A percentile compares a stretch with the other conserved stretches of the same genome.
Conservation (phyloP, 495 filamentous ascomycete genomes). For the Hyaloscypha variabilis region DNA sequence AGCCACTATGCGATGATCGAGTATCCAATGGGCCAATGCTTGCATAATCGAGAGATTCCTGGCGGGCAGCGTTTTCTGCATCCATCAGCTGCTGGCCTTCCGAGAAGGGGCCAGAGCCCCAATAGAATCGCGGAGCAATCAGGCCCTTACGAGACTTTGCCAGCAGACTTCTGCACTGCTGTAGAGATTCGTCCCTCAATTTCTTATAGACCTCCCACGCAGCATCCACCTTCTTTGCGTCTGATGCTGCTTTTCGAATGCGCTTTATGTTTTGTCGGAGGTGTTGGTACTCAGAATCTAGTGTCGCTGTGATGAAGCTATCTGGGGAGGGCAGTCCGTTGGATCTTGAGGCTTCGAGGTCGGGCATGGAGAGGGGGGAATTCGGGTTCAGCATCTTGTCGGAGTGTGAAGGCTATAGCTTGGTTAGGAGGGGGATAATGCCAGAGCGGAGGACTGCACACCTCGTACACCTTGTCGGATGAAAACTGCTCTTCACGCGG, state of each 20-base stretch:
- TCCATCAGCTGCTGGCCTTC: conserved; percentile 8
- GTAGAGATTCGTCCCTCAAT: conserved; percentile 30
- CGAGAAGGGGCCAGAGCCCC: background rate
- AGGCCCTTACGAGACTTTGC: conserved; percentile 29
- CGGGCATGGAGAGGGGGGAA: conserved; percentile 16
- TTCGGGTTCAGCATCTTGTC: conserved; percentile 22
- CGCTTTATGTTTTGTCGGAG: conserved; percentile 31
- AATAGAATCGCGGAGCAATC: background rate
- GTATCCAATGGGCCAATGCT: conserved; percentile 23
- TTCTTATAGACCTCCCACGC: conserved; percentile 38
- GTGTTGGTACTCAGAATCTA: conserved; percentile 30
- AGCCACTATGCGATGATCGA: conserved; percentile 22
- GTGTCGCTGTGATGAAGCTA: conserved; percentile 21
- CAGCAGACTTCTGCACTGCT: conserved; percentile 31
- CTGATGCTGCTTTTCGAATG: conserved; percentile 31
- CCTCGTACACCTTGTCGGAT: conserved; percentile 28
- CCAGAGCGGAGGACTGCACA: background rate
- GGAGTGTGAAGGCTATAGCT: conserved; percentile 4
- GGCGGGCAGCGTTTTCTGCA: conserved; percentile 16
- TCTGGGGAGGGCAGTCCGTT: conserved; percentile 28
- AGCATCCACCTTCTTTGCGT: conserved; percentile 35
- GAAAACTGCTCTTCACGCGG: background rate
- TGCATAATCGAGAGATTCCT: conserved; percentile 19
- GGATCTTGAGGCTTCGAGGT: conserved; percentile 25
- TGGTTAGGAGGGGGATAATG: background rate